Conservation (phyloP, 2,329 filamentous ascomycete species). For the Aspergillus hortae region DNA sequence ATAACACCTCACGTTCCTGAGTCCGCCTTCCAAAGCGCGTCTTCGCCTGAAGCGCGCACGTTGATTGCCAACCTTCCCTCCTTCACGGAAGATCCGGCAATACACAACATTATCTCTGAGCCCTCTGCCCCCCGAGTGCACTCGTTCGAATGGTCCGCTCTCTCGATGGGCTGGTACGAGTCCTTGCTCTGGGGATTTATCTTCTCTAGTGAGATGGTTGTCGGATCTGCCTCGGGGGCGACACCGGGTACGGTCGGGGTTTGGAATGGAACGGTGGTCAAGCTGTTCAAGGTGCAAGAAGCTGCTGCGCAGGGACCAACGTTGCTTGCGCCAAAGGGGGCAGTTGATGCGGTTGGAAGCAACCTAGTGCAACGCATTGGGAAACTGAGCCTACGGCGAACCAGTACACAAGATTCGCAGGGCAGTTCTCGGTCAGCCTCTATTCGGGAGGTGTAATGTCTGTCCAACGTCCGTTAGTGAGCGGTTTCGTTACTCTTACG, state of each 20-base stretch:
- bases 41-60: conserved; percentile 39
- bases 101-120: conserved; percentile 67
- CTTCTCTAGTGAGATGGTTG: conserved; percentile 83
- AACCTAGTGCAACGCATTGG: conserved; percentile 85
- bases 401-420: conserved; percentile 31
- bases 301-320: conserved; percentile 75
- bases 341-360: conserved; percentile 88
- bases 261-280: conserved; percentile 88
- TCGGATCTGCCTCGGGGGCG: conserved; percentile 39
- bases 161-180: conserved; percentile 93
- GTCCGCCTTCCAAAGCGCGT: conserved; percentile 41
- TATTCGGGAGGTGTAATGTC: conserved; percentile 33
- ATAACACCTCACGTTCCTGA: conserved; percentile 51
- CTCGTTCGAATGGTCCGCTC: conserved; percentile 88
- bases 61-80: conserved; percentile 42
- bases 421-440: conserved; percentile 27
- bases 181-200: conserved; percentile 91
- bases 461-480: not conserved
- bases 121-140: conserved; percentile 72
- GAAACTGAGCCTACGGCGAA: conserved; percentile 62
- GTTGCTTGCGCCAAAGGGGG: conserved; percentile 78
- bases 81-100: conserved; percentile 49
- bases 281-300: conserved; percentile 85
- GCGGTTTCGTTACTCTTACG: not conserved
- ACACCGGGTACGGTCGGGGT: conserved; percentile 83